These are phyloP conservation scores for Oryza australiensis DNA, from an alignment of 176 grass and related monocot species.

Conservation along the genomic window DNA sequence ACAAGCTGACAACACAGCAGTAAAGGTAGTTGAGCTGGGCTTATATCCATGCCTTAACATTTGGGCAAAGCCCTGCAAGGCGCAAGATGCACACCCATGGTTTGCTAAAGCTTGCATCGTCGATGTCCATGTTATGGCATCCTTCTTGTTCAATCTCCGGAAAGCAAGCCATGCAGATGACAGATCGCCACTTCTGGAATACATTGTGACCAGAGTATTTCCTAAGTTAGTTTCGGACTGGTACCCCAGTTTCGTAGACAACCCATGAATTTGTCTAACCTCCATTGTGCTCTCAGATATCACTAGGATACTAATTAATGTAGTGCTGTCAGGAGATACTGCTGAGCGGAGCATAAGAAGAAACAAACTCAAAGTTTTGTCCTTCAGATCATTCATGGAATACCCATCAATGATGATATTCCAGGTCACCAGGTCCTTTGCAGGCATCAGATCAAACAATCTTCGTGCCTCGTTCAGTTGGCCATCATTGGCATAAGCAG, in stretches of 20 bases:
- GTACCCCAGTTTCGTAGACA: slow-evolving; percentile 41
- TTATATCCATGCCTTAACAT: slow-evolving; percentile 48
- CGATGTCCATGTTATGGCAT: slow-evolving; percentile 71
- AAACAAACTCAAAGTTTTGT: slow-evolving; percentile 1
- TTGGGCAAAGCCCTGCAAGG: slow-evolving; percentile 48
- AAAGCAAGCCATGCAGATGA: slow-evolving; percentile 49
- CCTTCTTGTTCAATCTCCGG: slow-evolving; percentile 44
- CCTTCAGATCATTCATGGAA: slow-evolving; percentile 12
- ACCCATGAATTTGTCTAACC: slow-evolving; percentile 57
- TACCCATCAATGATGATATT: slow-evolving; percentile 51
- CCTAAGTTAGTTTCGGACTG: slow-evolving; percentile 55
- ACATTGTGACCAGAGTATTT: slow-evolving; percentile 69
- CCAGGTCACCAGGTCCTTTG: slow-evolving; percentile 63
- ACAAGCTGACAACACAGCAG: slow-evolving; percentile 66
- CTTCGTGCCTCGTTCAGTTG: slow-evolving; percentile 43
- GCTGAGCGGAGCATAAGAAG: slow-evolving; percentile 38
- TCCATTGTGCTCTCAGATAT: slow-evolving; percentile 24
- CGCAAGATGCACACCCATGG: slow-evolving; percentile 50
- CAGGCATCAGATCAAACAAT: slow-evolving; percentile 53
- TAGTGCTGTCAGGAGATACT: slow-evolving; percentile 22
- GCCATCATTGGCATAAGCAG: slow-evolving; percentile 48
- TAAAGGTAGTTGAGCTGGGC: slow-evolving; percentile 59
- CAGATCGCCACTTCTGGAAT: slow-evolving; percentile 74
- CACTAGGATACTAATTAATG: slow-evolving; percentile 31
- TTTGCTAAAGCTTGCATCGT: slow-evolving; percentile 65